Evolutionary conservation across 1,284 basidiomycete species (phyloP).

Genomic region (Papiliotrema fonsecae): DNA sequence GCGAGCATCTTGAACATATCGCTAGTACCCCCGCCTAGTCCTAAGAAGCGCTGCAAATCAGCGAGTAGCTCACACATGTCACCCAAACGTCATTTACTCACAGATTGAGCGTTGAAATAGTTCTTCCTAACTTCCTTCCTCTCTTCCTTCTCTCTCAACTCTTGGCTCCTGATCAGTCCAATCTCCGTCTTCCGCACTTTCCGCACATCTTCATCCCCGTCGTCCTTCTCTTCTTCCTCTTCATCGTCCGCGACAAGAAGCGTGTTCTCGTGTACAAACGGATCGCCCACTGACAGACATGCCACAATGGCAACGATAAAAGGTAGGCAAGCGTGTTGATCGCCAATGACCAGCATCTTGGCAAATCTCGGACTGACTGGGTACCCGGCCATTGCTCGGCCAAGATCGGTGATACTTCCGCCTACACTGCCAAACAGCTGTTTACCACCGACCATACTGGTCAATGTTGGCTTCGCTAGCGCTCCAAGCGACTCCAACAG

Average conservation of each 20-base stretch:
- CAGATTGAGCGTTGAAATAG: constrained; percentile 76
- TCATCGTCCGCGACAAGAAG: constrained; percentile 53
- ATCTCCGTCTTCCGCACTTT: constrained; percentile 46
- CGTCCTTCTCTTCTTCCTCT: constrained; percentile 45
- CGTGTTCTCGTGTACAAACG: constrained; percentile 81
- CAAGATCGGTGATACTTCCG: constrained; percentile 78
- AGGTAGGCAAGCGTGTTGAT: constrained; percentile 85
- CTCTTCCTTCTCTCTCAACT: constrained; percentile 62
- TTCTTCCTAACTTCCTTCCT: constrained; percentile 61
- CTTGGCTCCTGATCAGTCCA: constrained; percentile 57
- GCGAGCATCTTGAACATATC: constrained; percentile 86
- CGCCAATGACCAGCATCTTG: constrained; percentile 88
- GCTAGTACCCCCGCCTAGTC: constrained; percentile 76
- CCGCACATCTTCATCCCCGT: constrained; percentile 39
- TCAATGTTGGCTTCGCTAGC: constrained; percentile 52
- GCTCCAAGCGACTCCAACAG: constrained; percentile 80
- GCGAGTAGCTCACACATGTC: neutral
- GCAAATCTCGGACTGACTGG: constrained; percentile 90
- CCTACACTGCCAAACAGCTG: constrained; percentile 47
- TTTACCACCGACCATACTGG: constrained; percentile 44
- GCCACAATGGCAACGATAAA: constrained; percentile 91
- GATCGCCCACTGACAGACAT: constrained; percentile 89
- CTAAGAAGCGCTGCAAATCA: constrained; percentile 62
- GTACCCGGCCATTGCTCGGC: constrained; percentile 86
- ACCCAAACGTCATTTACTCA: constrained; percentile 40